Percentiles rank a stretch among this genome's conserved stretches.
phyloP scores from a whole-genome alignment of 345 rosid species.

The Linum tenue region DNA sequence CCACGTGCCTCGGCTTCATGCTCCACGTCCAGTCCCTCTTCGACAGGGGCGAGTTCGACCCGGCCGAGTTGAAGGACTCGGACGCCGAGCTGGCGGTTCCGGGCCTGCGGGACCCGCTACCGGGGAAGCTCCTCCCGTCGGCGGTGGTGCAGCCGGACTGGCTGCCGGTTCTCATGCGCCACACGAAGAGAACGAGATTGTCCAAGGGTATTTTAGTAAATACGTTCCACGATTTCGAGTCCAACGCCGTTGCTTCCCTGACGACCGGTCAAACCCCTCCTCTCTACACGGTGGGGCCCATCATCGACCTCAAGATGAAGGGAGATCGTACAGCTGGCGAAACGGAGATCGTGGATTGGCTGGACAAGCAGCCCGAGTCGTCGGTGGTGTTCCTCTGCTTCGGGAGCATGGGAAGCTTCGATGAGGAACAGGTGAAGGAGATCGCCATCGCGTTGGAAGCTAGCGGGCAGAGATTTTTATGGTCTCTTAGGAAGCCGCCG shows the following conservation, averaged over 20 bases:
- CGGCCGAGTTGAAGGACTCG: slow-evolving; percentile 7
- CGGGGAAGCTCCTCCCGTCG: slow-evolving; percentile 6
- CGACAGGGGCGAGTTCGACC: slow-evolving; percentile 1
- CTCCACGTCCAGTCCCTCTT: slow-evolving; percentile 1
- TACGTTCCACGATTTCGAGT: slow-evolving; percentile 9
- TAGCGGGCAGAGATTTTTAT: slow-evolving; percentile 10
- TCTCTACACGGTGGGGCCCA: slow-evolving; percentile 5
- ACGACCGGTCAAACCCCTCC: not conserved
- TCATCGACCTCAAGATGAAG: not conserved
- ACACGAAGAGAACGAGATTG: not conserved
- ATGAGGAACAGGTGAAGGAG: slow-evolving; percentile 11
- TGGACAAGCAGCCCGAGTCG: slow-evolving; percentile 10
- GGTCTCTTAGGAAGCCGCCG: slow-evolving; percentile 14
- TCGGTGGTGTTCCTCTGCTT: slow-evolving; percentile 18
- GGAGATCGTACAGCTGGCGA: not conserved
- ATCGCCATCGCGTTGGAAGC: slow-evolving; percentile 7
- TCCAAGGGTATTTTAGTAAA: slow-evolving; percentile 9
- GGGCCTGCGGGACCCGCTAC: slow-evolving; percentile 1
- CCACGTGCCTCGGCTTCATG: slow-evolving; percentile 11
- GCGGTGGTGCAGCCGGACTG: not conserved
- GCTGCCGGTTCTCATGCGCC: not conserved
- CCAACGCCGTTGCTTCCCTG: not conserved
- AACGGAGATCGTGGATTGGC: slow-evolving; percentile 9
- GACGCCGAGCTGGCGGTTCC: slow-evolving; percentile 6
- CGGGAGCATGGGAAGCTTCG: slow-evolving; percentile 14